Evolutionary conservation across 805 yeast genomes (phyloP), one percentile per base, ranked within the genome.

Genomic region (Cyberlindnera euphorbiiphila): DNA sequence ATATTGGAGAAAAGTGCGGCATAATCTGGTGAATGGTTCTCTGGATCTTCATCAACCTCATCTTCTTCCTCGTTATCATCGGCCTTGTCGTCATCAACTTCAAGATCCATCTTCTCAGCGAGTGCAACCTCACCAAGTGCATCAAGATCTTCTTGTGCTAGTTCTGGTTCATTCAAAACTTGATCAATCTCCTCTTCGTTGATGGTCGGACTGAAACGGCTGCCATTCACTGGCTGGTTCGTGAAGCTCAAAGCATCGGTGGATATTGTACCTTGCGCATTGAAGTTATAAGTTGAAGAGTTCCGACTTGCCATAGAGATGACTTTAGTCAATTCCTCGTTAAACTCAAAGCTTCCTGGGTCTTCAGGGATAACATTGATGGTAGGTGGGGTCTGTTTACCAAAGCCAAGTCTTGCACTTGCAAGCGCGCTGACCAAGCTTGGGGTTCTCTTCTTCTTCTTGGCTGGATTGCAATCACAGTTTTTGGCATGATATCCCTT

Each of bases 1-100:
- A 54, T 46, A 34, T 53, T 49, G 2, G 60, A 43, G 32, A 59
- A 59, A 11, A 59, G 37, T 1, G 61, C 62, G 33, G 51, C 61
- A 36, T 56, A 58, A 36, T 58, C 56, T 18, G 62, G 62, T 4
- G 58, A 50, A 13, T 35, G 25, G 9, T 51, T 50, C 26, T 37
- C 40, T 7, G 29, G 38, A n/a, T 41, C 41, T 3, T 32, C 29
- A 7, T 34, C 32, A 1, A 11, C 18, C 4, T 32, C 17, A 3
- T 29, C 36, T 21, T 33, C 33, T 5, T 28, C 26, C 29, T 39
- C 39, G 10, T 26, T 28, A 12, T 6, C 15, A 7, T 14, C 22
- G 16, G 31, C 29, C 13, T 19, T 10, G n/a, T 29, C 25, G 15
- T 16, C 25, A n/a, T 33, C 10, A 6, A 20, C 11, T 6, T 18